Base-by-base conservation (phyloP, 2,329 filamentous ascomycete species). In the Malbranchea zuffiana region DNA sequence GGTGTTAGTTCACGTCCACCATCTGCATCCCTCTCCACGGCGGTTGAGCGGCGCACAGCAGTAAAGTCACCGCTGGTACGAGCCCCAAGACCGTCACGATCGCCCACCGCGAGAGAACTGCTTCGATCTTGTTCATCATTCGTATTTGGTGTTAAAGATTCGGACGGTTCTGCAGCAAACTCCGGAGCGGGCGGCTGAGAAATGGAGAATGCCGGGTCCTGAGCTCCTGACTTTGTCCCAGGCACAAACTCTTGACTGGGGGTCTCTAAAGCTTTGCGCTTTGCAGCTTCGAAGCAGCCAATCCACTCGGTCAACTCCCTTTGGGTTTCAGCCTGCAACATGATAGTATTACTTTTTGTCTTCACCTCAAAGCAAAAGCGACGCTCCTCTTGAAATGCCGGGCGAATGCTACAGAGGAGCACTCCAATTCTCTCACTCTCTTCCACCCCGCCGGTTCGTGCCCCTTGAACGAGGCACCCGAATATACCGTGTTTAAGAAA, bases 351-450 rank as follows among this genome's bases (percentile, higher is more conserved):
- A 52, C 84, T 93, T 60, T 95, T 98, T 2, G 90, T 98, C 67
- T 96, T 98, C 52, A 98, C 82, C 60, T 98, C 90, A 51, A 98
- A 95, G 56, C 90, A 96, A 60, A 96, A 98, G 11, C 90, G 75
- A 25, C 90, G 77, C 52, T 98, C 90, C 60, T 98, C 90, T 47
- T 84, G 79, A 35, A 92, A 81, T 1, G 87, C 86, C 12, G 87
- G 86, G 50, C 88, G 84, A 32, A 90, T 82, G 51, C 84, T 93
- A 63, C 90, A 98, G 25, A 98, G 75, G 35, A 98, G 64, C 3
- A 98, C 87, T 26, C 90, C 90, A 43, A 94, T 93, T 62, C 93
- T 86, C 51, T 98, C 90, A 31, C 86, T 93, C 57, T 96, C 88
- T 48, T 96, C 77, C 15, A 98, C 90, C 21, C 86, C 88, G 29